These are phyloP conservation scores for Suhomyces bolitotheri DNA, from an alignment of 1,139 yeast genomes.

Conservation along the genomic window DNA sequence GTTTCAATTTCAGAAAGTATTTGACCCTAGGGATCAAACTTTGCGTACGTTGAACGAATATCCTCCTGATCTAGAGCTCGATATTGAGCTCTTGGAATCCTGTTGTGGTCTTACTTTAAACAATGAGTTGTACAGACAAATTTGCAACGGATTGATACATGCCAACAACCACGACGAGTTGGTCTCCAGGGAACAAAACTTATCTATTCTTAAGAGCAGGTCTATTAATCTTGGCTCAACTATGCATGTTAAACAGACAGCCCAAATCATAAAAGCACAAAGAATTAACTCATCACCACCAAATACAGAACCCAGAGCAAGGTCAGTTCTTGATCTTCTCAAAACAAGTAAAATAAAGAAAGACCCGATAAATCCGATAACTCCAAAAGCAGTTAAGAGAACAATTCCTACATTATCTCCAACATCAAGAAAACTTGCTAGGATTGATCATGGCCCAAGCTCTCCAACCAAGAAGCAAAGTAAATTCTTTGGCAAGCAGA, in stretches of 20 bases:
- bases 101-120: constrained; percentile 65
- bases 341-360: constrained; percentile 7
- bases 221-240: constrained; percentile 19
- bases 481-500: constrained; percentile 20
- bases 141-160: constrained; percentile 67
- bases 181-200: constrained; percentile 46
- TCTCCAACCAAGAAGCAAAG: constrained; percentile 16
- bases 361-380: constrained; percentile 5
- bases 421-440: constrained; percentile 27
- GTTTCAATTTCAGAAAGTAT: constrained; percentile 84
- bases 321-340: constrained; percentile 15
- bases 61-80: constrained; percentile 39
- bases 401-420: constrained; percentile 24
- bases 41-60: constrained; percentile 62
- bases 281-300: constrained; percentile 5
- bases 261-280: constrained; percentile 2
- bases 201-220: constrained; percentile 25
- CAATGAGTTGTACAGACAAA: constrained; percentile 47
- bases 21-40: constrained; percentile 54
- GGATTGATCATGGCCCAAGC: constrained; percentile 12
- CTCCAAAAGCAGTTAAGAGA: constrained; percentile 9
- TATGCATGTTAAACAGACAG: not conserved
- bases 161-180: constrained; percentile 60
- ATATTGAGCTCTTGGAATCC: constrained; percentile 43
- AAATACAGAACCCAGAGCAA: not conserved